Conservation (phyloP, 768 basidiomycete species). For the Phylloporus rhodoxanthus region DNA sequence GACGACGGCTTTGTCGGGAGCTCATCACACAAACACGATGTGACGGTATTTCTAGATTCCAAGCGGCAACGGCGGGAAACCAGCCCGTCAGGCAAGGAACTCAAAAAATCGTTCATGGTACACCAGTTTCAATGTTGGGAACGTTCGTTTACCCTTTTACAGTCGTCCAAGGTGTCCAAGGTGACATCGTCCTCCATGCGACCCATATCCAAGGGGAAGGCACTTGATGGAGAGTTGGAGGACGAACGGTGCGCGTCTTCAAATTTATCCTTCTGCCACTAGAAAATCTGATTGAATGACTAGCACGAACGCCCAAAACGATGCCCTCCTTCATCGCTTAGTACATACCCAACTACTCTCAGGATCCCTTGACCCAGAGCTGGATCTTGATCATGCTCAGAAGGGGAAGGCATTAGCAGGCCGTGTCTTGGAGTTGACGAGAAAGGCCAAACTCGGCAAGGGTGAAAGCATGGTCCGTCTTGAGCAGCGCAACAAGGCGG, state of each 20-base stretch:
- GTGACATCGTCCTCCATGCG: slow-evolving; percentile 32
- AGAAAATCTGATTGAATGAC: neutral
- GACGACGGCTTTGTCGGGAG: slow-evolving; percentile 42
- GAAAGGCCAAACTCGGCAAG: slow-evolving; percentile 63
- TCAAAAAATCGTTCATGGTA: slow-evolving; percentile 75
- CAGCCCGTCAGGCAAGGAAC: slow-evolving; percentile 31
- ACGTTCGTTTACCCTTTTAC: slow-evolving; percentile 2
- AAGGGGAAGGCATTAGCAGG: slow-evolving; percentile 72
- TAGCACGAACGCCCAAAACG: slow-evolving; percentile 74
- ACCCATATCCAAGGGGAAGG: slow-evolving; percentile 11
- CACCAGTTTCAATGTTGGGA: neutral
- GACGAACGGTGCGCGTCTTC: slow-evolving; percentile 45
- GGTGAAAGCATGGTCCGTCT: slow-evolving; percentile 60
- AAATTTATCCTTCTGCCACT: neutral
- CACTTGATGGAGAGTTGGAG: slow-evolving; percentile 39
- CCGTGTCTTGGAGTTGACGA: slow-evolving; percentile 68
- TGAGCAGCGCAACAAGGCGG: slow-evolving; percentile 62
- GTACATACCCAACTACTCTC: slow-evolving; percentile 77
- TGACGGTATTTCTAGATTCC: slow-evolving; percentile 54
- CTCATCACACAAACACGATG: slow-evolving; percentile 34
- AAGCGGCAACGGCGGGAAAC: slow-evolving; percentile 19
- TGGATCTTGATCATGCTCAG: slow-evolving; percentile 59
- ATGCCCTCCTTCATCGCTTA: slow-evolving; percentile 69
- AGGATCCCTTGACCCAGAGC: slow-evolving; percentile 59
- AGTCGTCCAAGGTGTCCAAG: slow-evolving; percentile 78